phyloP scores from a whole-genome alignment of 495 filamentous ascomycete genomes.

The Polyplosphaeria fusca region DNA sequence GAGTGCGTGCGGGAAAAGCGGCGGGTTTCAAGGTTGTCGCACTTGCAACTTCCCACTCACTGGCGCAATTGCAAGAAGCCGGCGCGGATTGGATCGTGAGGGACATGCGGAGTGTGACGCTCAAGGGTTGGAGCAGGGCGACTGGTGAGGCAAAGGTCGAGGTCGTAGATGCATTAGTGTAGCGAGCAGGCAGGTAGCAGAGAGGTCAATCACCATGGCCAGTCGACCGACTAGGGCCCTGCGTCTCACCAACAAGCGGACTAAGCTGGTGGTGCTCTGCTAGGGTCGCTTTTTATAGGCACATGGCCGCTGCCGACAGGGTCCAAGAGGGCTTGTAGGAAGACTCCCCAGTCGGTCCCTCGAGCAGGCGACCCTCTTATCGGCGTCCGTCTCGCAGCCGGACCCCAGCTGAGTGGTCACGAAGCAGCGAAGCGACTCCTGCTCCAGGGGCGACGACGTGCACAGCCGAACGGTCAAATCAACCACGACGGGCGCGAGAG shows the following conservation, averaged over 20 bases:
- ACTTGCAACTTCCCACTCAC: conserved; percentile 79
- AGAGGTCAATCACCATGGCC: too few relatives aligned
- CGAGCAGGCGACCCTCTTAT: conserved; percentile 9
- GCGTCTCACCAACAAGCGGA: conserved; percentile 4
- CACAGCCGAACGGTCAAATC: conserved; percentile 20
- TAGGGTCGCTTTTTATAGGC: conserved; percentile 29
- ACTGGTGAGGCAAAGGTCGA: conserved; percentile 38
- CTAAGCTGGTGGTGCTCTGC: background rate
- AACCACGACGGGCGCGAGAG: conserved; percentile 8
- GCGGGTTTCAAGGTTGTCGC: conserved; percentile 86
- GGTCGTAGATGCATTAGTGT: conserved; percentile 40
- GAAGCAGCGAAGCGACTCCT: conserved; percentile 3
- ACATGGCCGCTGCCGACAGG: background rate
- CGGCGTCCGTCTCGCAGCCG: conserved; percentile 18
- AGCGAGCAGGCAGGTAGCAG: background rate
- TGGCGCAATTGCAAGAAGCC: conserved; percentile 65
- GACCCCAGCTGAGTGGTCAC: conserved; percentile 13
- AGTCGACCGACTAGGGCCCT: background rate
- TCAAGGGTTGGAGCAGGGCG: conserved; percentile 38
- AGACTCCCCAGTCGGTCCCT: background rate
- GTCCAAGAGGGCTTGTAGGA: conserved; percentile 1
- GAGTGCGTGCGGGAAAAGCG: conserved; percentile 80
- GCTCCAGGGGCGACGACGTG: background rate
- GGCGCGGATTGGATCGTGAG: conserved; percentile 84
- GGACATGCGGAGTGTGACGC: conserved; percentile 67